Percentiles rank a stretch among this genome's conserved stretches.
Conservation (phyloP, 78 protist genomes). For the Tieghemostelium lacteum region DNA sequence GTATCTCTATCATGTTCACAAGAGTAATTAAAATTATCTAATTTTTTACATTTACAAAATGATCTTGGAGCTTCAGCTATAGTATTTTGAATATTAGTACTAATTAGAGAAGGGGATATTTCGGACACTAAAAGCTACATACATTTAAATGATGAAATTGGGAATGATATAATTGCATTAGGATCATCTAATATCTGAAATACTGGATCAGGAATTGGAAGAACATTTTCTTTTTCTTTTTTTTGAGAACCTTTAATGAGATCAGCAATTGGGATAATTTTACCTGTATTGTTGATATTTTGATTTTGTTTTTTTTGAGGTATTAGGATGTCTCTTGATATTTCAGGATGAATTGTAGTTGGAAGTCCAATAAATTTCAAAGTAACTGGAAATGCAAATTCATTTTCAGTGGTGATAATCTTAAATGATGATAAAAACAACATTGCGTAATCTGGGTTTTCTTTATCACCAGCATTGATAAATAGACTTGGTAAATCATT, state of each 20-base stretch:
- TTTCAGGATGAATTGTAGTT: background rate
- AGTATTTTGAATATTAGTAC: background rate
- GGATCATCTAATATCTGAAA: background rate
- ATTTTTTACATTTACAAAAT: slow-evolving; percentile 7
- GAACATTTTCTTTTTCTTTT: background rate
- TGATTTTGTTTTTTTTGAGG: background rate
- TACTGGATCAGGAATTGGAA: slow-evolving; percentile 25
- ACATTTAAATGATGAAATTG: background rate
- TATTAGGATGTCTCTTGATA: background rate
- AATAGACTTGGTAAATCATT: too few relatives aligned
- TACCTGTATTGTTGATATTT: background rate
- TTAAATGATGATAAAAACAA: slow-evolving; percentile 3
- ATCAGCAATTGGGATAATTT: background rate
- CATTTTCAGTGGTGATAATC: background rate
- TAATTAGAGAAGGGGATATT: background rate
- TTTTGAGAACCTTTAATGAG: slow-evolving; percentile 4
- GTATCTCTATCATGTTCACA: background rate
- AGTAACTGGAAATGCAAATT: background rate
- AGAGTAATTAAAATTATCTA: background rate
- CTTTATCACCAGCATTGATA: too few relatives aligned
- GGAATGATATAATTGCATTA: background rate
- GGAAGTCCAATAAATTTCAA: background rate
- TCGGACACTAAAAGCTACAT: background rate
- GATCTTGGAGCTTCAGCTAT: slow-evolving; percentile 1
- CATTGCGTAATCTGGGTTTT: slow-evolving; percentile 12